Evolutionary conservation across 768 basidiomycete species (phyloP), one percentile per base, ranked within the genome.

Genomic region (Asterophora lycoperdoides): DNA sequence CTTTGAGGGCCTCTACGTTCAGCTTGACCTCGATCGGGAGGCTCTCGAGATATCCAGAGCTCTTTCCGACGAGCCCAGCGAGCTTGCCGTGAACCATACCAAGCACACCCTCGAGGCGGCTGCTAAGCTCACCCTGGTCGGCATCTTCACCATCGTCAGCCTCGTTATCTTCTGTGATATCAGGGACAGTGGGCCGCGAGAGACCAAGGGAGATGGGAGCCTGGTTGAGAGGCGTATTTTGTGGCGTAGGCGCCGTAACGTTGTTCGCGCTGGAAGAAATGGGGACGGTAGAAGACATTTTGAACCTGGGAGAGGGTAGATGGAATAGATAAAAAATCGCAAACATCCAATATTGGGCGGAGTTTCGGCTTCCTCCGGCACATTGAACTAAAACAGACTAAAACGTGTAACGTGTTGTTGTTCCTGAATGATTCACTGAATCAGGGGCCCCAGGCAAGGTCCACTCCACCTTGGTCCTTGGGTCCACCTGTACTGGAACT

Each of bases 41-140:
- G 59, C 75, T 77, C 72, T 97, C 93, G 72, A 99, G 81, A 72
- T 99, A 99, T 11, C 93, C 93, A 11, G 91, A 94, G 63, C 90
- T 91, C 67, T 84, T 85, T 41, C 95, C 95, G 55, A 97, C 72
- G 32, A 99, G 83, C 58, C 76, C 76, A 30, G 83, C 81, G 53
- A 99, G 86, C 68, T 83, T 86, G 56, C 85, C 85, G 55, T 97
- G 92, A 11, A 98, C 92, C 67, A 98, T 77, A 44, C 82, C 84
- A 37, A 92, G 72, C 74, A 92, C 84, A 15, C 85, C 84, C 57
- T 79, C 75, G 67, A 80, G 68, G 45, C 73, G 62, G 17, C 69
- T 73, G 4, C 68, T 64, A 36, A 76, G 69, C 49, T 68, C 69
- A 33, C 63, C 55, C 6, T 61, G 49, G 17, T 60, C 66, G 23